Conservation (phyloP, 768 basidiomycete genomes). For the Neoboletus brunneissimus region DNA sequence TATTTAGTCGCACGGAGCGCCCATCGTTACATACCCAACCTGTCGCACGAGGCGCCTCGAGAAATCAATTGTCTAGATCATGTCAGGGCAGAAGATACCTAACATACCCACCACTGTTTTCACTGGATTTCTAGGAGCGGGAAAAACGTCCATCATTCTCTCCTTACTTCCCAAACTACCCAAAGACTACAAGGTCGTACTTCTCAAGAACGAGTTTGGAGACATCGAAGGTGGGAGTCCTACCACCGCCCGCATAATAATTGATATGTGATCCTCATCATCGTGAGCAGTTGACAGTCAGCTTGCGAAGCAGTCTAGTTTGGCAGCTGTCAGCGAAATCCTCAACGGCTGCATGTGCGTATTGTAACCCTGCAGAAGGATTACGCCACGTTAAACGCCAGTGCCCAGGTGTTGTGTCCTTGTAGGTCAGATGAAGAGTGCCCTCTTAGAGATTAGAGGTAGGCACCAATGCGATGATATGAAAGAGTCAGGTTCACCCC, state of each 20-base stretch:
- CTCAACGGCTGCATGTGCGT: constrained; percentile 91
- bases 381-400: neutral
- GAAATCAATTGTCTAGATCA: too few relatives aligned
- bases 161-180: constrained; percentile 80
- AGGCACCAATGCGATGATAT: constrained; percentile 10
- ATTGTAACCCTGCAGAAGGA: neutral
- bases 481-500: neutral
- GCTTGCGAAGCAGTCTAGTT: constrained; percentile 77
- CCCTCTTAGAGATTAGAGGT: constrained; percentile 85
- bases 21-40: neutral
- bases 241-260: neutral
- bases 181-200: constrained; percentile 80
- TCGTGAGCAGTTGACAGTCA: constrained; percentile 77
- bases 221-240: constrained; percentile 72
- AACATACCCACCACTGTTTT: constrained; percentile 87
- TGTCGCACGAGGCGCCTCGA: neutral
- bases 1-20: neutral
- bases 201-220: constrained; percentile 96
- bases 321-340: constrained; percentile 90
- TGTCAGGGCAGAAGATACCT: constrained; percentile 12
- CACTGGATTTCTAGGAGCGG: constrained; percentile 89
- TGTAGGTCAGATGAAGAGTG: constrained; percentile 92
- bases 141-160: constrained; percentile 79
- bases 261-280: neutral
- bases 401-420: constrained; percentile 80